phyloP scores from a whole-genome alignment of 2,329 filamentous ascomycete genomes.

The Arthrinium puccinioides region DNA sequence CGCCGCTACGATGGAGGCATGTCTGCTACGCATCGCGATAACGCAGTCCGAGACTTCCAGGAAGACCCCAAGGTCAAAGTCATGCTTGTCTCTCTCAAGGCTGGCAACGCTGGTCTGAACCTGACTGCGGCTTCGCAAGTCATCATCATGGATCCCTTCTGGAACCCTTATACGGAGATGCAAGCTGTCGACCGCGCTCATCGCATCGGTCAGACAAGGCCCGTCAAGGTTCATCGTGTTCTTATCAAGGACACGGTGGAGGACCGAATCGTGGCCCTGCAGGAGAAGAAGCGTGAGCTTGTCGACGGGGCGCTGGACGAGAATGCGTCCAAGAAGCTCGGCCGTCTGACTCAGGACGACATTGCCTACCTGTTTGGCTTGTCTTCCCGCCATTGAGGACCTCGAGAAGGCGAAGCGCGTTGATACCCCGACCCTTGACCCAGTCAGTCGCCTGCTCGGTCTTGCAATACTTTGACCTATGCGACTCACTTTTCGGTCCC shows the following conservation, averaged over 20 bases:
- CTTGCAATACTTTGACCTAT: too few species aligned
- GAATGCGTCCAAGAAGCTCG: constrained; percentile 57
- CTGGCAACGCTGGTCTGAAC: constrained; percentile 81
- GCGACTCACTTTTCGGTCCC: too few species aligned
- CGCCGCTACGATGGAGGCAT: constrained; percentile 73
- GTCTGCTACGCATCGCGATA: constrained; percentile 57
- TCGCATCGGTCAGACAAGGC: constrained; percentile 70
- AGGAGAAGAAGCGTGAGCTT: constrained; percentile 69
- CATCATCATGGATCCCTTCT: constrained; percentile 88
- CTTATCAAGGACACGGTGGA: constrained; percentile 75
- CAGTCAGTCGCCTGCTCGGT: too few species aligned
- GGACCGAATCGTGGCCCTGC: constrained; percentile 73
- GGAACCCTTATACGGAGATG: constrained; percentile 90
- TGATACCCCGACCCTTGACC: too few species aligned
- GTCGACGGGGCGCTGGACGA: constrained; percentile 79
- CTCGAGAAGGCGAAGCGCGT: too few species aligned
- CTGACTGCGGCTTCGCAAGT: constrained; percentile 76
- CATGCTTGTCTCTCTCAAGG: constrained; percentile 73
- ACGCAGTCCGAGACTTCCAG: constrained; percentile 58
- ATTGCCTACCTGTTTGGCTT: constrained; percentile 62
- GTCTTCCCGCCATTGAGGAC: not conserved
- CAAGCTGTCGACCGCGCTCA: constrained; percentile 88
- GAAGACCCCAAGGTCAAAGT: constrained; percentile 53
- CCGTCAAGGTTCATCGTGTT: constrained; percentile 75
- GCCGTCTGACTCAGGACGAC: constrained; percentile 58